Percentiles rank a stretch among this genome's conserved stretches.
Evolutionary conservation across 257 asterid genomes (phyloP).

Genomic region (Solanum peruvianum): DNA sequence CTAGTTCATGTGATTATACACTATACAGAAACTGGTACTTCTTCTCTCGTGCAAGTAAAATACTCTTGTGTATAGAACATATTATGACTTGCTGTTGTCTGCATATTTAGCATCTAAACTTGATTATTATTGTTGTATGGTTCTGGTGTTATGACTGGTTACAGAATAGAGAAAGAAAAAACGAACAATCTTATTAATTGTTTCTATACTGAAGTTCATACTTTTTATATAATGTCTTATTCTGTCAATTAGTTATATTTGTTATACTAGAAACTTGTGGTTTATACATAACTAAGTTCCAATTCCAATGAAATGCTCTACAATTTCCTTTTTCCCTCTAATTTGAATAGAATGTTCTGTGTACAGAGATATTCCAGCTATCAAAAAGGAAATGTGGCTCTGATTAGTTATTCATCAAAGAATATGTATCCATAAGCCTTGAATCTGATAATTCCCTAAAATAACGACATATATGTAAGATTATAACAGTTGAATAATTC

Average conservation of each 20-base stretch:
- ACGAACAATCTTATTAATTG: not conserved
- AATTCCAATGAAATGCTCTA: not conserved
- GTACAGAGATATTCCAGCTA: not conserved
- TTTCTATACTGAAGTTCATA: not conserved
- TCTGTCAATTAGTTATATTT: not conserved
- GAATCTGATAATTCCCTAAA: not conserved
- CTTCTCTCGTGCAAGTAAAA: conserved; percentile 8
- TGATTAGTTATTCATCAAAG: not conserved
- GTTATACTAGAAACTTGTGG: not conserved
- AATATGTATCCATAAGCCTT: not conserved
- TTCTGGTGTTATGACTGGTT: not conserved
- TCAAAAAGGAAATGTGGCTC: not conserved
- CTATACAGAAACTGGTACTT: not conserved
- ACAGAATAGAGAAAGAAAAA: not conserved
- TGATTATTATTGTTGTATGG: not conserved
- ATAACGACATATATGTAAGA: not conserved
- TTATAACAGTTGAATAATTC: not conserved
- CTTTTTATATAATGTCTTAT: not conserved
- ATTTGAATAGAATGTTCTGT: not conserved
- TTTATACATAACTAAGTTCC: not conserved
- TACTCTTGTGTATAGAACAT: not conserved
- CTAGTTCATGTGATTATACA: conserved; percentile 41
- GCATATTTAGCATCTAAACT: not conserved
- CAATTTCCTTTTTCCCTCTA: not conserved
- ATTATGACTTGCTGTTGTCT: not conserved